Conservation (phyloP, 805 yeast genomes). For the Ogataea angusta region DNA sequence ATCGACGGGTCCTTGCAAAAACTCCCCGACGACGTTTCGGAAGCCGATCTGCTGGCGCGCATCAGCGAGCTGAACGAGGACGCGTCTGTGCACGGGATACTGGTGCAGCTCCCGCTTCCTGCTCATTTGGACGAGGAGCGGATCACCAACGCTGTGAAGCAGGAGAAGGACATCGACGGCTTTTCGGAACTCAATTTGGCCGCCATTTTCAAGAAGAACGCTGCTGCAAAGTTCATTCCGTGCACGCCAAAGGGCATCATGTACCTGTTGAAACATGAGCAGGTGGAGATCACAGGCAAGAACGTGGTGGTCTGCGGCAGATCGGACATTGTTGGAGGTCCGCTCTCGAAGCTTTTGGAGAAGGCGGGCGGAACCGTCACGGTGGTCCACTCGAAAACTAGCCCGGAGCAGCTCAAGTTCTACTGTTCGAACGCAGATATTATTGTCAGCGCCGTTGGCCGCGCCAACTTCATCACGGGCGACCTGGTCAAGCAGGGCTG, state of each 20-base stretch:
- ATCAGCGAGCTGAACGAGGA: conserved; percentile 70
- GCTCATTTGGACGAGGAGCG: conserved; percentile 69
- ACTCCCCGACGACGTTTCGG: conserved; percentile 58
- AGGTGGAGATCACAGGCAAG: conserved; percentile 69
- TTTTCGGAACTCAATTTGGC: conserved; percentile 88
- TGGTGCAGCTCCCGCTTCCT: conserved; percentile 91
- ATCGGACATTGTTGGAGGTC: conserved; percentile 94
- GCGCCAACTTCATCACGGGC: conserved; percentile 78
- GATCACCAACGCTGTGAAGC: conserved; percentile 77
- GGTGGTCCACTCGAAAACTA: conserved; percentile 72
- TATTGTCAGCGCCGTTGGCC: conserved; percentile 89
- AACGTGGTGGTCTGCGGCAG: conserved; percentile 91
- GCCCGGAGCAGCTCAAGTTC: conserved; percentile 49
- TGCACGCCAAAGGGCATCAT: conserved; percentile 96
- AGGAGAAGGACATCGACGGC: conserved; percentile 92
- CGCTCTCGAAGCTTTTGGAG: conserved; percentile 80
- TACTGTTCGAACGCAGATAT: conserved; percentile 71
- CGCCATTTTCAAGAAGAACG: conserved; percentile 83
- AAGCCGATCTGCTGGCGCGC: conserved; percentile 55
- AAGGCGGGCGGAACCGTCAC: conserved; percentile 86
- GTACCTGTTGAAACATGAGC: conserved; percentile 68
- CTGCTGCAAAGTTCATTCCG: conserved; percentile 78
- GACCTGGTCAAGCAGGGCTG: conserved; percentile 85
- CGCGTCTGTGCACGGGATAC: conserved; percentile 75
- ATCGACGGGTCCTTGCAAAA: conserved; percentile 65